phyloP scores from a whole-genome alignment of 768 basidiomycete genomes.

The Arthromyces matolae region DNA sequence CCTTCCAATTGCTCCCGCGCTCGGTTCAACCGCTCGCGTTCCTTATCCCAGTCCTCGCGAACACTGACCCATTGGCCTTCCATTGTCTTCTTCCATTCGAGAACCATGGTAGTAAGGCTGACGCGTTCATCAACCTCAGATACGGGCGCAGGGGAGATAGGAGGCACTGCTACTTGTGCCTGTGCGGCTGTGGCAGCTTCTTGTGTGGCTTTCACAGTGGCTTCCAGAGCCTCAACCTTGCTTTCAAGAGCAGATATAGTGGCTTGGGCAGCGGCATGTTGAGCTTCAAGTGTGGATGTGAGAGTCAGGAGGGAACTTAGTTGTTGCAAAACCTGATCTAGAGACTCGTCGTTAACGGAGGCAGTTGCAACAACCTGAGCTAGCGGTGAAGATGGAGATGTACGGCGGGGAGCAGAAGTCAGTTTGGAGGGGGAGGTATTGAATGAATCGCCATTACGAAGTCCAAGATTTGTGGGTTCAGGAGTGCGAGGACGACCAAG shows the following conservation, averaged over 20 bases:
- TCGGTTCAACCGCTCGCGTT: constrained; percentile 67
- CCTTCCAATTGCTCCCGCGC: constrained; percentile 83
- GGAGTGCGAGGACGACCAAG: constrained; percentile 76
- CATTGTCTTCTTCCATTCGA: constrained; percentile 73
- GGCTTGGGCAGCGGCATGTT: constrained; percentile 74
- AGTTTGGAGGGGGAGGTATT: constrained; percentile 9
- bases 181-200: constrained; percentile 28
- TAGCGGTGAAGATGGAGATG: constrained; percentile 25
- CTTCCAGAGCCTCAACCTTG: constrained; percentile 69
- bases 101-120: constrained; percentile 49
- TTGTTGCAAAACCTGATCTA: constrained; percentile 64
- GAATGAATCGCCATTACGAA: constrained; percentile 24
- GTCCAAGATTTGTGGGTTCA: constrained; percentile 56
- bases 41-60: constrained; percentile 78
- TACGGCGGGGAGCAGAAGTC: constrained; percentile 13
- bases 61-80: constrained; percentile 78
- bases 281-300: constrained; percentile 68
- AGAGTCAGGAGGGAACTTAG: constrained; percentile 74
- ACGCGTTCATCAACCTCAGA: constrained; percentile 35
- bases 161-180: constrained; percentile 5
- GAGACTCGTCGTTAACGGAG: constrained; percentile 48
- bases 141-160: constrained; percentile 9
- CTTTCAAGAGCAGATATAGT: constrained; percentile 66
- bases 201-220: constrained; percentile 45
- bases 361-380: constrained; percentile 18